phyloP scores from a whole-genome alignment of 768 basidiomycete genomes.

The Pluteus cervinus region DNA sequence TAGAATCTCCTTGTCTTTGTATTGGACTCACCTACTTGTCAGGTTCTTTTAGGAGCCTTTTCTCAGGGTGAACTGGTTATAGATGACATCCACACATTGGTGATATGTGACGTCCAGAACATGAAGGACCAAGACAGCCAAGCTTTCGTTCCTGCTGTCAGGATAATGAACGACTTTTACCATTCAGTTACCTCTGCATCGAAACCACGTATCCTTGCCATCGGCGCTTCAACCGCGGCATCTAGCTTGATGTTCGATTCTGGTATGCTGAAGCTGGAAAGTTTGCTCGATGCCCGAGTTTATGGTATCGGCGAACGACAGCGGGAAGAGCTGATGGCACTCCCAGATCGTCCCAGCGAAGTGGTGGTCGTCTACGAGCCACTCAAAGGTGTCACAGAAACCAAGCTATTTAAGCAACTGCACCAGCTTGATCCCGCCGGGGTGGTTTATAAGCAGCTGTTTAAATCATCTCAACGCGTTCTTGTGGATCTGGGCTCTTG shows the following conservation, averaged over 20 bases:
- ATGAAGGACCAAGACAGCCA: slow-evolving; percentile 31
- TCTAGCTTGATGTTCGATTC: slow-evolving; percentile 22
- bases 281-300: slow-evolving; percentile 31
- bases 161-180: slow-evolving; percentile 42
- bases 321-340: slow-evolving; percentile 22
- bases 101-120: slow-evolving; percentile 36
- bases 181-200: slow-evolving; percentile 23
- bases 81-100: slow-evolving; percentile 36
- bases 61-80: slow-evolving; percentile 30
- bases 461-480: slow-evolving; percentile 39
- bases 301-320: slow-evolving; percentile 28
- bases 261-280: slow-evolving; percentile 32
- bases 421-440: slow-evolving; percentile 37
- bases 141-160: slow-evolving; percentile 28
- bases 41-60: slow-evolving; percentile 38
- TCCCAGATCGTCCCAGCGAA: slow-evolving; percentile 40
- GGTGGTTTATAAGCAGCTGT: slow-evolving; percentile 31
- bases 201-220: slow-evolving; percentile 39
- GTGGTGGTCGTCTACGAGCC: slow-evolving; percentile 50
- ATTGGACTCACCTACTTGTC: slow-evolving; percentile 5
- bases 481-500: slow-evolving; percentile 57
- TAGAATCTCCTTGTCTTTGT: slow-evolving; percentile 1
- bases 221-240: slow-evolving; percentile 22
- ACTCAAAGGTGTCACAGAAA: slow-evolving; percentile 24
- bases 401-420: slow-evolving; percentile 41